Percentiles rank a stretch among this genome's conserved stretches.
Conservation (phyloP, 176 grass and related monocot species). For the Carex pumila region DNA sequence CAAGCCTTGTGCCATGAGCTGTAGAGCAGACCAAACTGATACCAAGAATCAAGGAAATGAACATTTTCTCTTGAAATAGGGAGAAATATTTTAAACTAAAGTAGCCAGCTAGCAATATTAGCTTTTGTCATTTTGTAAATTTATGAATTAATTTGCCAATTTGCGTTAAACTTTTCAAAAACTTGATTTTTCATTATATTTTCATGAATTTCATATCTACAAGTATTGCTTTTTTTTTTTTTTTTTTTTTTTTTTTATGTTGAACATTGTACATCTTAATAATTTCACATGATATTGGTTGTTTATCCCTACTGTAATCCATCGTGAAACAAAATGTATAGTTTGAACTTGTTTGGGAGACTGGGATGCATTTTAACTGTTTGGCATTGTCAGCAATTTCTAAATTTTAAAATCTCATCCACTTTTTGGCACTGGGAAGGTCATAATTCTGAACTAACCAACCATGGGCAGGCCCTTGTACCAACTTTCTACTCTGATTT, state of each 20-base stretch:
- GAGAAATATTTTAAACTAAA: background rate
- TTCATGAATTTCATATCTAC: background rate
- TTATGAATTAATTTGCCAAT: background rate
- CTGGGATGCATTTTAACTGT: background rate
- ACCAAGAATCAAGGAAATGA: background rate
- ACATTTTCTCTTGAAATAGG: background rate
- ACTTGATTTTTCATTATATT: background rate
- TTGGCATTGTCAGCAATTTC: background rate
- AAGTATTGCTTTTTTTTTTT: background rate
- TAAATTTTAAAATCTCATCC: background rate
- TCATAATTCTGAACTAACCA: background rate
- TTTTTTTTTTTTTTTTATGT: too few relatives aligned
- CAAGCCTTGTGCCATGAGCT: background rate
- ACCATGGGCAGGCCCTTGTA: background rate
- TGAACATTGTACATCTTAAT: background rate
- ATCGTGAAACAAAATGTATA: background rate
- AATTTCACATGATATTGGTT: background rate
- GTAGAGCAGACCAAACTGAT: background rate
- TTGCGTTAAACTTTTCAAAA: background rate
- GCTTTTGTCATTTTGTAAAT: background rate
- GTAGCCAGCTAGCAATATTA: background rate
- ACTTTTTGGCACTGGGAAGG: background rate
- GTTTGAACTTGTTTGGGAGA: background rate
- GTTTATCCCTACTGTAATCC: background rate
- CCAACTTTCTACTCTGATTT: background rate